A percentile compares a stretch with the other conserved stretches of the same genome.
Evolutionary conservation across 106 monocot genomes (phyloP).

Genomic region (Alisma plantagoaquatica): DNA sequence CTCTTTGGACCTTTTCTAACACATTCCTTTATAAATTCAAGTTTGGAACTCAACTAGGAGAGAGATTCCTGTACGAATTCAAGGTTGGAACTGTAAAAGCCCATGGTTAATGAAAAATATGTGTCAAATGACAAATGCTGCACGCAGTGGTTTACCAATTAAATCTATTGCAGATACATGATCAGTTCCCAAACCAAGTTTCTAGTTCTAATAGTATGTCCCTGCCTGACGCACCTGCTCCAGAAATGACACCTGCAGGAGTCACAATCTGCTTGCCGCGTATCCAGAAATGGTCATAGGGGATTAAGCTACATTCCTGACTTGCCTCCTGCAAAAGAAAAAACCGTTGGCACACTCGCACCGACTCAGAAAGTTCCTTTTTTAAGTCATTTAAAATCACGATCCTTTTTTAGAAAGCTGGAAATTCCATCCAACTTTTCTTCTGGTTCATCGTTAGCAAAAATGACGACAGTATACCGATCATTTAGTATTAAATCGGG

Average conservation of each 20-base stretch:
- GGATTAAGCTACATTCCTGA: constrained; percentile 64
- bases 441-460: neutral
- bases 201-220: neutral
- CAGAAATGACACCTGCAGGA: constrained; percentile 48
- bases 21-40: too few relatives aligned
- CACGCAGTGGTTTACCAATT: neutral
- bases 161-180: neutral
- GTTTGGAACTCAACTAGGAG: neutral
- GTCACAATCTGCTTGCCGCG: constrained; percentile 84
- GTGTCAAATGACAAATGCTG: neutral
- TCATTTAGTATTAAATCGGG: neutral
- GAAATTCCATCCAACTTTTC: neutral
- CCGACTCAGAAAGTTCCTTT: neutral
- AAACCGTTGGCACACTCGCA: too few relatives aligned
- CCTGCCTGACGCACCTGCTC: constrained; percentile 39
- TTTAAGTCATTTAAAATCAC: neutral
- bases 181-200: neutral
- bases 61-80: neutral
- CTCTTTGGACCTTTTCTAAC: too few relatives aligned
- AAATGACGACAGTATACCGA: neutral
- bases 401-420: neutral
- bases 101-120: neutral
- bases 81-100: neutral
- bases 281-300: constrained; percentile 60
- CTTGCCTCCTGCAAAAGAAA: constrained; percentile 25